Evolutionary conservation across 768 basidiomycete genomes (phyloP).

Genomic region (Russula olivacea): DNA sequence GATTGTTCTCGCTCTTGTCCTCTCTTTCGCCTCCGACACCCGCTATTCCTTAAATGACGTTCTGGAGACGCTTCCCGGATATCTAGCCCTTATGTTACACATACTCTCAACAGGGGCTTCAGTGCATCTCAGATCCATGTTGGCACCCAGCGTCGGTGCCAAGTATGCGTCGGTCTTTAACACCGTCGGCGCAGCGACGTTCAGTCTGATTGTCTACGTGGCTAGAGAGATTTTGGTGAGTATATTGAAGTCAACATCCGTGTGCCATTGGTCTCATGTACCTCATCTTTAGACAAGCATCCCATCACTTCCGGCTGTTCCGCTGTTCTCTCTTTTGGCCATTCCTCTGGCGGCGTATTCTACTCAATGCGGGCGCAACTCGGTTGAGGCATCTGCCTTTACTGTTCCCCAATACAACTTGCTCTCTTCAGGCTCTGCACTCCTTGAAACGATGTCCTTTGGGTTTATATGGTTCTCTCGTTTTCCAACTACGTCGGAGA

Average conservation of each 20-base stretch:
- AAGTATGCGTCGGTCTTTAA: slow-evolving; percentile 51
- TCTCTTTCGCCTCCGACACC: slow-evolving; percentile 57
- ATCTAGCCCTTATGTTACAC: slow-evolving; percentile 57
- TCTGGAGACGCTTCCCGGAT: slow-evolving; percentile 51
- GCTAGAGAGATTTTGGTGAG: slow-evolving; percentile 56
- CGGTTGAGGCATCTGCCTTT: slow-evolving; percentile 42
- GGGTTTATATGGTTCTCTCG: slow-evolving; percentile 63
- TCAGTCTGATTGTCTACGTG: slow-evolving; percentile 59
- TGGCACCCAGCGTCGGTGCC: slow-evolving; percentile 53
- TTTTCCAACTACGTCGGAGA: slow-evolving; percentile 51
- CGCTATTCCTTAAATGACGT: slow-evolving; percentile 37
- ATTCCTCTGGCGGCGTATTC: slow-evolving; percentile 60
- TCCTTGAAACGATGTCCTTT: slow-evolving; percentile 45
- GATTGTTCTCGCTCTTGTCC: slow-evolving; percentile 42
- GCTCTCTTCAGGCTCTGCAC: slow-evolving; percentile 51
- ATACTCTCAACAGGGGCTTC: slow-evolving; percentile 54
- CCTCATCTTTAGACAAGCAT: slow-evolving; percentile 18
- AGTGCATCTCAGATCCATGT: slow-evolving; percentile 53
- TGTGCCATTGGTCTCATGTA: background rate
- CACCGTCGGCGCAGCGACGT: slow-evolving; percentile 55
- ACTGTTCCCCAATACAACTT: slow-evolving; percentile 52
- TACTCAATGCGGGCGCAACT: slow-evolving; percentile 53
- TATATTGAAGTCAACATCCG: slow-evolving; percentile 2
- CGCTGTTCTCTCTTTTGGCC: slow-evolving; percentile 50
- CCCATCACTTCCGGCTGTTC: slow-evolving; percentile 46